Conservation (phyloP, 164 flowering plant species). For the Litsea cubeba region DNA sequence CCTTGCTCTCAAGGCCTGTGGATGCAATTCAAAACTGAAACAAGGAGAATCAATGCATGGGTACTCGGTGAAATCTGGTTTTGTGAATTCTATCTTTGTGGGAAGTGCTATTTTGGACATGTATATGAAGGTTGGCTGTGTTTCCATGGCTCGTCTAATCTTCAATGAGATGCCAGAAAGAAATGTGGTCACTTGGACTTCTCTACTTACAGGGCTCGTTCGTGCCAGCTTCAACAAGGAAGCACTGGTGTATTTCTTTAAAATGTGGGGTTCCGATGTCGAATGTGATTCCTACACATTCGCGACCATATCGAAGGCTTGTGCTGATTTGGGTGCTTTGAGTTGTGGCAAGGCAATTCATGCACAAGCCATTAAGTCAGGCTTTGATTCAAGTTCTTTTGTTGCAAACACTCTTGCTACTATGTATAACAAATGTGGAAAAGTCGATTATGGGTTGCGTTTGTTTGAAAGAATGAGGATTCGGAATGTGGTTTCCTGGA, state of each 20-base stretch:
- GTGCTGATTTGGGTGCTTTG: slow-evolving; percentile 51
- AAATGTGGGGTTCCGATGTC: slow-evolving; percentile 58
- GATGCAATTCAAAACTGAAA: slow-evolving; percentile 24
- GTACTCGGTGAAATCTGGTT: slow-evolving; percentile 52
- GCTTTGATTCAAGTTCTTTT: slow-evolving; percentile 47
- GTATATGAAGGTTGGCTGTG: slow-evolving; percentile 51
- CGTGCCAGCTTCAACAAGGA: slow-evolving; percentile 40
- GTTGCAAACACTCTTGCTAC: slow-evolving; percentile 68
- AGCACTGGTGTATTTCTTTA: slow-evolving; percentile 46
- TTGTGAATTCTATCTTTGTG: slow-evolving; percentile 68
- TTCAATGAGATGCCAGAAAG: slow-evolving; percentile 70
- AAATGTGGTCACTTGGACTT: slow-evolving; percentile 87
- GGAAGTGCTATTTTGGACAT: slow-evolving; percentile 79
- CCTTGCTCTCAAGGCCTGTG: slow-evolving; percentile 72
- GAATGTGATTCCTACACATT: slow-evolving; percentile 55
- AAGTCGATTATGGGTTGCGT: slow-evolving; percentile 49
- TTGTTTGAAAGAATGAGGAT: slow-evolving; percentile 56
- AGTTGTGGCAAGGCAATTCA: slow-evolving; percentile 64
- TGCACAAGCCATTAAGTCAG: slow-evolving; percentile 45
- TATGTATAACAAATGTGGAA: slow-evolving; percentile 77
- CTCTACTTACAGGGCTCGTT: slow-evolving; percentile 75
- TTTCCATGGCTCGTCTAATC: slow-evolving; percentile 40
- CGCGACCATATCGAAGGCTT: slow-evolving; percentile 78
- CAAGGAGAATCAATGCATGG: slow-evolving; percentile 61
- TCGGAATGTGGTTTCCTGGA: slow-evolving; percentile 79